Percentiles rank a stretch among this genome's conserved stretches.
phyloP scores from a whole-genome alignment of 139 green algal species.

The Dunaliella primolecta region DNA sequence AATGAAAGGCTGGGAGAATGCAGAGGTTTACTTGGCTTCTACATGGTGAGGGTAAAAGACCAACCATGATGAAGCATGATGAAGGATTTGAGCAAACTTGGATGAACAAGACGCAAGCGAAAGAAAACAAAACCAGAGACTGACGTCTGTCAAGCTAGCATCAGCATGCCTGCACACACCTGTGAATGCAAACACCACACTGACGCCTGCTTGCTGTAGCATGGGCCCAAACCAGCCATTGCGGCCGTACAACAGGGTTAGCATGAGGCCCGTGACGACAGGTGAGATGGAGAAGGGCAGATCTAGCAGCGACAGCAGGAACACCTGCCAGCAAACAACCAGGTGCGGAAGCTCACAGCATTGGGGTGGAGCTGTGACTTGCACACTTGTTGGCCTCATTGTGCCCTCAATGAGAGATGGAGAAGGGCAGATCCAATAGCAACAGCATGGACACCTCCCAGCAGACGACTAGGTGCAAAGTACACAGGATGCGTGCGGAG shows the following conservation, averaged over 20 bases:
- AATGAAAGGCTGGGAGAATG: no score
- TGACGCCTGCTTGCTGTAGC: conserved; percentile 63
- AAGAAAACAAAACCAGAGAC: no score
- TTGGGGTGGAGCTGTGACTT: not conserved
- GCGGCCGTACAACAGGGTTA: conserved; percentile 86
- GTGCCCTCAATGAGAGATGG: no score
- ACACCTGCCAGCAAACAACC: conserved; percentile 29
- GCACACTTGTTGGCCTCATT: no score
- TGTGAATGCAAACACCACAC: conserved; percentile 83
- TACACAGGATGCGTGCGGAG: not conserved
- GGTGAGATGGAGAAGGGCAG: conserved; percentile 87
- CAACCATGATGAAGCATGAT: no score
- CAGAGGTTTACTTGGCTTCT: no score
- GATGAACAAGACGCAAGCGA: no score
- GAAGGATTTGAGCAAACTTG: no score
- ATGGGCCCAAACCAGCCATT: conserved; percentile 78
- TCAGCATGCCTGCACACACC: conserved; percentile 51
- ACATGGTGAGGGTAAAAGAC: no score
- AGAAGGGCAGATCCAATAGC: conserved; percentile 86
- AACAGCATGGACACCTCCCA: conserved; percentile 61
- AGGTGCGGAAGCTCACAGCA: not conserved
- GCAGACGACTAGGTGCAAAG: not conserved
- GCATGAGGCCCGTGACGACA: conserved; percentile 85
- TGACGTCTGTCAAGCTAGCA: no score
- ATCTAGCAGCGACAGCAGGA: conserved; percentile 78